Evolutionary conservation across 306 rosid genomes (phyloP).

Genomic region (Cicer judaicum): DNA sequence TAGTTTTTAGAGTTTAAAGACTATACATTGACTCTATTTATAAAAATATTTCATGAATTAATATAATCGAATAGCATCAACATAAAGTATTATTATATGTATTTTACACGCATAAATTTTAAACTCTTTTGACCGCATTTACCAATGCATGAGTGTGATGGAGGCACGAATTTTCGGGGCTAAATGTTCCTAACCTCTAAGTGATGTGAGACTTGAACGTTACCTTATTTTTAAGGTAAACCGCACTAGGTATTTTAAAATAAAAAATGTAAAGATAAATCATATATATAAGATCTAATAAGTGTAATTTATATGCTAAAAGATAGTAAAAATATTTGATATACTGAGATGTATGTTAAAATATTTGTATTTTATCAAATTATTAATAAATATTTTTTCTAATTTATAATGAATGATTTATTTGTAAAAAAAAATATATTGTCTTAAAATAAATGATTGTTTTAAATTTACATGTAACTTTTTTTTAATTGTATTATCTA

Average conservation of each 20-base stretch:
- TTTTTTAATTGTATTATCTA: neutral
- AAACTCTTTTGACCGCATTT: conserved; percentile 24
- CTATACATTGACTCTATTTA: neutral
- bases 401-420: too few species aligned
- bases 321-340: too few species aligned
- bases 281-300: too few species aligned
- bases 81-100: neutral
- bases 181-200: conserved; percentile 28
- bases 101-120: neutral
- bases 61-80: neutral
- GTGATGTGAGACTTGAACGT: conserved; percentile 1
- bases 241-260: neutral
- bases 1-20: too few species aligned
- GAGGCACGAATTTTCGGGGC: conserved; percentile 39
- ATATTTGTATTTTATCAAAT: neutral
- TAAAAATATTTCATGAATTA: neutral
- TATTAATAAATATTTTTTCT: neutral
- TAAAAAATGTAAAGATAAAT: neutral
- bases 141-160: conserved; percentile 29
- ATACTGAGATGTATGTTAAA: neutral
- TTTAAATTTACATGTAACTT: too few species aligned
- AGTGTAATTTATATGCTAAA: too few species aligned
- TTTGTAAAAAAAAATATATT: too few species aligned
- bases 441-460: too few species aligned
- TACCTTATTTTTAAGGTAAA: neutral